These are phyloP conservation scores for Amauroascus niger DNA, from an alignment of 2,329 filamentous ascomycete genomes.

Conservation along the genomic window DNA sequence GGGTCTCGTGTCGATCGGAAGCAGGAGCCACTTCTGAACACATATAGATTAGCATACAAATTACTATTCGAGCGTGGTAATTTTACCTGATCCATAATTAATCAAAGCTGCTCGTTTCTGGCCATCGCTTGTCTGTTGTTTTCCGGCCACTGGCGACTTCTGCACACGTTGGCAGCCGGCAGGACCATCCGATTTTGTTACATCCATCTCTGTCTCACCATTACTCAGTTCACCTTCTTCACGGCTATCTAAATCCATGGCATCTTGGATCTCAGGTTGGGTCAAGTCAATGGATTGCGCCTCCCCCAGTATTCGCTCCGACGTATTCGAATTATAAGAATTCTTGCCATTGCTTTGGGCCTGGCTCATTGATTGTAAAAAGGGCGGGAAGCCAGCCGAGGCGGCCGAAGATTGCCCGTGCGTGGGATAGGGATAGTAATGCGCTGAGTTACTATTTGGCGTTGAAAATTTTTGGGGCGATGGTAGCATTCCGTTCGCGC, in stretches of 20 bases:
- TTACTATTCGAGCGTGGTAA: not conserved
- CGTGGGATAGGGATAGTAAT: conserved; percentile 27
- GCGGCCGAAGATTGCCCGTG: conserved; percentile 1
- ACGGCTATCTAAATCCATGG: conserved; percentile 36
- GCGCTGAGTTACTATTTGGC: conserved; percentile 22
- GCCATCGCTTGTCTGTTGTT: not conserved
- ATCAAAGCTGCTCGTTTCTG: not conserved
- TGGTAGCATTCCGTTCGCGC: conserved; percentile 20
- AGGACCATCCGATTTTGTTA: not conserved
- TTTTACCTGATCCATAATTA: not conserved
- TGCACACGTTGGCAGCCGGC: not conserved
- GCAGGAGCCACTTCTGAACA: not conserved
- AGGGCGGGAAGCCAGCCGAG: conserved; percentile 16
- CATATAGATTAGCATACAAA: not conserved
- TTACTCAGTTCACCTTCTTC: conserved; percentile 76
- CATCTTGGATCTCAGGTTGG: conserved; percentile 8
- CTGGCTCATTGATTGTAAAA: conserved; percentile 10
- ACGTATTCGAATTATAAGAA: not conserved
- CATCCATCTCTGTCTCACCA: conserved; percentile 35
- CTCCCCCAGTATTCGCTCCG: not conserved
- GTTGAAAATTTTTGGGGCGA: conserved; percentile 22
- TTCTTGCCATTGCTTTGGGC: not conserved
- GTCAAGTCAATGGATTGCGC: not conserved
- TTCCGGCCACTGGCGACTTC: not conserved
- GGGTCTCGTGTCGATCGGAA: not conserved